Evolutionary conservation across 148 eudicot genomes (phyloP).

Genomic region (Nepenthes gracilis): DNA sequence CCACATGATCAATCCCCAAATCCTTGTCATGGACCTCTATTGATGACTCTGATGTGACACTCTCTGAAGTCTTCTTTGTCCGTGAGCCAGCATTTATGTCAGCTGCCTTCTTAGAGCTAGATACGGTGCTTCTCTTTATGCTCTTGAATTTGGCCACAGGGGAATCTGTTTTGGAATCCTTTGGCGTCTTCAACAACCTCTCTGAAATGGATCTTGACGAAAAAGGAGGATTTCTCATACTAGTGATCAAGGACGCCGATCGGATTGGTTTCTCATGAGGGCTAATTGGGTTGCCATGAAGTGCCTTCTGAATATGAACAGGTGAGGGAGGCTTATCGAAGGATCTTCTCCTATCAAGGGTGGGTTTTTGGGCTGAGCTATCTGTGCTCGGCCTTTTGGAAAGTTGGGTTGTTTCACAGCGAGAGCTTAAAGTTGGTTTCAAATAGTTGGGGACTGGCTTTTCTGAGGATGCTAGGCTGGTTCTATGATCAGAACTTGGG

Average conservation of each 20-base stretch:
- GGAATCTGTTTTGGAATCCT: conserved; percentile 6
- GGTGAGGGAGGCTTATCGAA: conserved; percentile 31
- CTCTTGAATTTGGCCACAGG: conserved; percentile 4
- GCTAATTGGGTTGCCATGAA: conserved; percentile 1
- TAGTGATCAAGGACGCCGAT: conserved; percentile 18
- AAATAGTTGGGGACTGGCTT: conserved; percentile 48
- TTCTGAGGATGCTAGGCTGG: conserved; percentile 4
- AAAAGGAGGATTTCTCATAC: neutral
- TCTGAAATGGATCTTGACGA: conserved; percentile 9
- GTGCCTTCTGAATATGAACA: conserved; percentile 14
- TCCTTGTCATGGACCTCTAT: conserved; percentile 1
- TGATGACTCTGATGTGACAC: conserved; percentile 22
- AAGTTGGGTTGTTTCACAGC: conserved; percentile 6
- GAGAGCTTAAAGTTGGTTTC: conserved; percentile 41
- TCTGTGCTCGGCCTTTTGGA: conserved; percentile 14
- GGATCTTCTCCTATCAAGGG: conserved; percentile 29
- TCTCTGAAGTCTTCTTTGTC: conserved; percentile 21
- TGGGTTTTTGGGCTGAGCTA: conserved; percentile 9
- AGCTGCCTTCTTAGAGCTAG: neutral
- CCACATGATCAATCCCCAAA: conserved; percentile 9
- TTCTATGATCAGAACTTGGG: conserved; percentile 9
- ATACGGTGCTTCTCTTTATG: conserved; percentile 6
- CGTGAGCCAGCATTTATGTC: neutral
- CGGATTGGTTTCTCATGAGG: conserved; percentile 8
- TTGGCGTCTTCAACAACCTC: neutral